A percentile compares a stretch with the other conserved stretches of the same genome.
These are phyloP conservation scores for Trypanosoma platydactyli DNA, from an alignment of 208 protist genomes.

Conservation along the genomic window DNA sequence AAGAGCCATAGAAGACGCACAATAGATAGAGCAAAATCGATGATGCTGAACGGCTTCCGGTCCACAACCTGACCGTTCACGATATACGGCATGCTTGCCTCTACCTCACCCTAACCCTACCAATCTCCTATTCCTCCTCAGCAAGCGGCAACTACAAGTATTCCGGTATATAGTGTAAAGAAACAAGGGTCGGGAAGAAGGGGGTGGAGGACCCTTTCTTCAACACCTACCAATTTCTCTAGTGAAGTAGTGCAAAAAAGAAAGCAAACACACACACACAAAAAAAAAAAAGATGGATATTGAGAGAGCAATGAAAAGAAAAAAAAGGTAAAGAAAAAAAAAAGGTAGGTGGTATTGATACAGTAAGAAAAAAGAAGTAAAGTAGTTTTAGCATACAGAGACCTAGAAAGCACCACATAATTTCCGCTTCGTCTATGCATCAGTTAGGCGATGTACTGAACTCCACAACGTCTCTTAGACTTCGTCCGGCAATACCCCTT, in stretches of 20 bases:
- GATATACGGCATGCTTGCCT: conserved; percentile 67
- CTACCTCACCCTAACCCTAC: too few species aligned
- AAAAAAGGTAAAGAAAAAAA: conserved; percentile 11
- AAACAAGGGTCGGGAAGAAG: background rate
- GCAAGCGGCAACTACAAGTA: conserved; percentile 30
- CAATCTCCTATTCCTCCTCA: conserved; percentile 21
- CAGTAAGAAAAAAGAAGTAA: background rate
- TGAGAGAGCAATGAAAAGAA: background rate
- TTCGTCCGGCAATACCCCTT: background rate
- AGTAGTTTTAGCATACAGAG: background rate
- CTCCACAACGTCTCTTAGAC: conserved; percentile 5
- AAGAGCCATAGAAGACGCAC: conserved; percentile 56
- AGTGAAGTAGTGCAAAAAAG: background rate
- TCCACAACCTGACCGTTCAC: conserved; percentile 73
- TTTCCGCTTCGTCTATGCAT: background rate
- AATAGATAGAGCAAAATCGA: conserved; percentile 46
- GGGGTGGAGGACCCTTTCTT: background rate
- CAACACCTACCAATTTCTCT: background rate
- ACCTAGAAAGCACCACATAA: background rate
- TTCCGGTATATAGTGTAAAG: background rate
- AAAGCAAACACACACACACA: background rate
- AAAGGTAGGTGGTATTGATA: background rate
- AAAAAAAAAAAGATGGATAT: background rate
- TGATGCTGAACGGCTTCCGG: conserved; percentile 67
- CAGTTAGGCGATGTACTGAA: background rate